These are phyloP conservation scores for Acrasis kona DNA, from an alignment of 78 protist genomes.

Conservation along the genomic window DNA sequence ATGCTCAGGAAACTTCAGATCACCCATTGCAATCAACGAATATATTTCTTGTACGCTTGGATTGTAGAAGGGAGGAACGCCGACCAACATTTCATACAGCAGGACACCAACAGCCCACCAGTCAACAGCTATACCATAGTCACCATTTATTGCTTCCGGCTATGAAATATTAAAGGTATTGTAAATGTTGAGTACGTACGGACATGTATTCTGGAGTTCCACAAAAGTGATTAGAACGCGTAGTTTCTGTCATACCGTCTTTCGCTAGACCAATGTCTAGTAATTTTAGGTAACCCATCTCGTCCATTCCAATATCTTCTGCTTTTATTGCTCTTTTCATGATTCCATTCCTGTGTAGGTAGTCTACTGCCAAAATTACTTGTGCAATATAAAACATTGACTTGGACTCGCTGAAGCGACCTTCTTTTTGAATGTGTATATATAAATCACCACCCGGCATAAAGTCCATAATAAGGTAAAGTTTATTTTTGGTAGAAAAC, in stretches of 20 bases:
- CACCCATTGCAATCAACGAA: conserved; percentile 75
- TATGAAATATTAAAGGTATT: conserved; percentile 73
- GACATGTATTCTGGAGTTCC: conserved; percentile 91
- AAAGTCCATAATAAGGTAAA: conserved; percentile 73
- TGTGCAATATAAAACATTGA: conserved; percentile 11
- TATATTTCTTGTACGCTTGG: conserved; percentile 72
- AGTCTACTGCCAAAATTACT: conserved; percentile 54
- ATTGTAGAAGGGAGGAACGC: conserved; percentile 86
- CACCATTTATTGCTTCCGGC: neutral
- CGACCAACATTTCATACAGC: conserved; percentile 59
- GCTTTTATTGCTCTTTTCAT: conserved; percentile 86
- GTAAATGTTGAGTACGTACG: conserved; percentile 75
- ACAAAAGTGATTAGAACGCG: conserved; percentile 76
- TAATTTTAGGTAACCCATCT: conserved; percentile 35
- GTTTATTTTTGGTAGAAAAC: too few species aligned
- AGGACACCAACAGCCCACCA: conserved; percentile 93
- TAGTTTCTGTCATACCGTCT: too few species aligned
- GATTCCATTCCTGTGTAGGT: conserved; percentile 61
- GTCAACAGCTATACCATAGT: conserved; percentile 71
- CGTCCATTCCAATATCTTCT: conserved; percentile 74
- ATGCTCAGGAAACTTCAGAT: conserved; percentile 68
- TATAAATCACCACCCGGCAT: conserved; percentile 85
- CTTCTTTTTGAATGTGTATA: conserved; percentile 41
- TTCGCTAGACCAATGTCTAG: conserved; percentile 88
- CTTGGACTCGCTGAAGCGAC: conserved; percentile 38